Conservation (phyloP, 2,329 filamentous ascomycete species). For the Trichoderma breve region DNA sequence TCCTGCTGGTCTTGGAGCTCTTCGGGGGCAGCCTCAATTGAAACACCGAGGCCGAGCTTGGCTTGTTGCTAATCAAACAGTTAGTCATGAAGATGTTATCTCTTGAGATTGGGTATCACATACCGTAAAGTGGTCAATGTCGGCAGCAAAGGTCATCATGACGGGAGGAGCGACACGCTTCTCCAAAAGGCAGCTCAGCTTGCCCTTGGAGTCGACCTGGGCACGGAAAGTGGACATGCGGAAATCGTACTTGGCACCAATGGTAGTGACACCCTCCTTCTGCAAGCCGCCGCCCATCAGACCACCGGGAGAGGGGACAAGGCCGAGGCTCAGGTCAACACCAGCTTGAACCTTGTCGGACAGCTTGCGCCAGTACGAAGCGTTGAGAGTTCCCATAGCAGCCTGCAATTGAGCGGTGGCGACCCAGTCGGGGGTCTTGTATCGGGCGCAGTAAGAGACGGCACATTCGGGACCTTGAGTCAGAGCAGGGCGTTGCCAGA, state of each 20-base stretch:
- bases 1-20: slow-evolving; percentile 86
- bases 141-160: slow-evolving; percentile 89
- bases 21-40: slow-evolving; percentile 80
- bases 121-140: slow-evolving; percentile 95
- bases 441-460: slow-evolving; percentile 85
- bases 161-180: slow-evolving; percentile 94
- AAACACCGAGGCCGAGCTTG: slow-evolving; percentile 92
- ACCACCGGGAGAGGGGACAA: slow-evolving; percentile 62
- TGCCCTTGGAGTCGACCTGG: slow-evolving; percentile 92
- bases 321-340: slow-evolving; percentile 88
- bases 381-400: slow-evolving; percentile 81
- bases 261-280: slow-evolving; percentile 85
- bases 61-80: slow-evolving; percentile 69
- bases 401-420: slow-evolving; percentile 81
- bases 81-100: neutral
- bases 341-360: slow-evolving; percentile 96
- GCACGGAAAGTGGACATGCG: slow-evolving; percentile 91
- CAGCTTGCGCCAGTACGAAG: slow-evolving; percentile 89
- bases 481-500: slow-evolving; percentile 86
- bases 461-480: slow-evolving; percentile 87
- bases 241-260: slow-evolving; percentile 98
- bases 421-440: slow-evolving; percentile 91
- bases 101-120: slow-evolving; percentile 36
- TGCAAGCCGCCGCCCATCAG: slow-evolving; percentile 73
- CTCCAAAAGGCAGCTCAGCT: slow-evolving; percentile 88